Base-by-base conservation (phyloP, 805 yeast genomes). In the Cyberlindnera petersonii region DNA sequence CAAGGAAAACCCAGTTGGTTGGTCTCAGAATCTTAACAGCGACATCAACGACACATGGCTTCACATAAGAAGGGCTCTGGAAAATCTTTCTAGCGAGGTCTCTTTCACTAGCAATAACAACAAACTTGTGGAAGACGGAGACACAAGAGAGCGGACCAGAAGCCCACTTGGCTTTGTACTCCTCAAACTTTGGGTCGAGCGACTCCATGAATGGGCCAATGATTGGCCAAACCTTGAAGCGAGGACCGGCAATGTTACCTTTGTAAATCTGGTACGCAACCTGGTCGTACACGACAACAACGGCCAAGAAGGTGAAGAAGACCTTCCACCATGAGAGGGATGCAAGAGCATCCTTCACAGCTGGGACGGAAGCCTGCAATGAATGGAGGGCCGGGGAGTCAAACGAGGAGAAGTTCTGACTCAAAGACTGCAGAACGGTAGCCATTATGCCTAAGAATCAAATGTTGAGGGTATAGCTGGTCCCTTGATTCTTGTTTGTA, bases 11-110 rank as follows among this genome's bases (percentile, higher is more conserved):
- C 98, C 98, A 93, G 70, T 91, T 93, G 32, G 91, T 73, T 33
- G 98, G 97, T 65, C 98, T 79, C 56, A 93, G 70, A 50, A 93
- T 86, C 66, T 93, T 93, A 47, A 81, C 73, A 16, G 98, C 98
- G 39, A 88, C 98, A 60, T 93, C 98, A 48, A 93, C 98, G 44
- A 93, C 96, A 68, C 98, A 93, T 6, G 98, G 98, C 64, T 88
- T 88, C 46, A 88, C 97, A 58, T 74, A 93, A 33, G 77, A 73
- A 27, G 96, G 95, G 15, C 95, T 79, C 57, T 77, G 81, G 54
- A 91, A 72, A 44, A 88, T 78, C 56, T 89, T 89, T 61, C 97
- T 78, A 22, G 96, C 84, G 45, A 89, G 69, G 52, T 88, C 96
- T 58, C 96, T 79, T 20, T 81, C 72, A 10, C 93, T 80, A 7